These are phyloP conservation scores for Theileria luwenshuni DNA, from an alignment of 169 alveolate genomes.

Conservation along the genomic window DNA sequence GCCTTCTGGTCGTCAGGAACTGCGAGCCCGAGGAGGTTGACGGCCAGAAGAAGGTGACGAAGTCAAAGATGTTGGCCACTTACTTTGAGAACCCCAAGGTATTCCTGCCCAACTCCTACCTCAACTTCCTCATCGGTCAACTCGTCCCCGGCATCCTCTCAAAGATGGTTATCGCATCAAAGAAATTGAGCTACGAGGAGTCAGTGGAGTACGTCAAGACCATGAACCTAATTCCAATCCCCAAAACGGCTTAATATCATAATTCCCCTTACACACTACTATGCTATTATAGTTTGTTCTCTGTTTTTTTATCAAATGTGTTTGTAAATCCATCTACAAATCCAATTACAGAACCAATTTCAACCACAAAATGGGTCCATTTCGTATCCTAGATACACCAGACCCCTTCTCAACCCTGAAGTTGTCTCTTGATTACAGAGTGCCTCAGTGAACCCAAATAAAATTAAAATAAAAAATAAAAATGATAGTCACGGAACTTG, in stretches of 20 bases:
- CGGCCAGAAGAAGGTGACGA: conserved; percentile 10
- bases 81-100: conserved; percentile 66
- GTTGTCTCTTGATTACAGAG: too few species aligned
- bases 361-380: too few species aligned
- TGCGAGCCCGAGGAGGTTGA: conserved; percentile 21
- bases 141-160: conserved; percentile 59
- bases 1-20: conserved; percentile 43
- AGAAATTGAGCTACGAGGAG: conserved; percentile 22
- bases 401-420: too few species aligned
- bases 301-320: too few species aligned
- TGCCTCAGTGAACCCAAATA: neutral
- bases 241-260: neutral
- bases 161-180: conserved; percentile 64
- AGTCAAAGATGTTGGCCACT: conserved; percentile 48
- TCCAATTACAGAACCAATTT: too few species aligned
- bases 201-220: conserved; percentile 27
- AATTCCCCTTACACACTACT: too few species aligned
- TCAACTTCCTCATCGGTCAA: conserved; percentile 50
- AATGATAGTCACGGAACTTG: neutral
- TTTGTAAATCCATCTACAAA: too few species aligned
- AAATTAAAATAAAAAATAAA: too few species aligned
- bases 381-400: too few species aligned
- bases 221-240: conserved; percentile 13
- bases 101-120: conserved; percentile 59
- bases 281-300: too few species aligned